These are phyloP conservation scores for Helminthosporium solani DNA, from an alignment of 2,329 filamentous ascomycete genomes.

Conservation along the genomic window DNA sequence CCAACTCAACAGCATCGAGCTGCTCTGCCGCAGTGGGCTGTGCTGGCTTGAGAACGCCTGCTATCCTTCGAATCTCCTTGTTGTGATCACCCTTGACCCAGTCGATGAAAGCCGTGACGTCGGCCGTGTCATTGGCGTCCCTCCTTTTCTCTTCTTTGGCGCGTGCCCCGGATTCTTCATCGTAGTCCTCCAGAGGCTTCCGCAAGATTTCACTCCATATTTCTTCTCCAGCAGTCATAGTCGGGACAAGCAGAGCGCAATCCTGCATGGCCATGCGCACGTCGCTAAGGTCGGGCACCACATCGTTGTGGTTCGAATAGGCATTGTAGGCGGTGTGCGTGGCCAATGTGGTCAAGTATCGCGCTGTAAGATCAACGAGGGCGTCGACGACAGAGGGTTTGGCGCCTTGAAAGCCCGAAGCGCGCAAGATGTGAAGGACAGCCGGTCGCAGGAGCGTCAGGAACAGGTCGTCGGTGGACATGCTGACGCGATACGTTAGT, in stretches of 20 bases:
- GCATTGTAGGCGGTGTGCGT: slow-evolving; percentile 71
- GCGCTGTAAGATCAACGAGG: slow-evolving; percentile 80
- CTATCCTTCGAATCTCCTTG: slow-evolving; percentile 78
- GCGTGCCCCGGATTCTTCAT: slow-evolving; percentile 42
- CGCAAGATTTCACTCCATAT: slow-evolving; percentile 57
- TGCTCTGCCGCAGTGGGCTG: slow-evolving; percentile 48
- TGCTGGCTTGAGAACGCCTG: slow-evolving; percentile 59
- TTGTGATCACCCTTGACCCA: slow-evolving; percentile 78
- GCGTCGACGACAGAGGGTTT: slow-evolving; percentile 81
- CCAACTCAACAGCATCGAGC: slow-evolving; percentile 45
- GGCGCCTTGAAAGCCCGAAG: slow-evolving; percentile 83
- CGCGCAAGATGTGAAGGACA: slow-evolving; percentile 87
- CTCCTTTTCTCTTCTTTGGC: slow-evolving; percentile 47
- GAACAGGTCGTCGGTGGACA: slow-evolving; percentile 54
- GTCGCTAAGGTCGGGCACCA: slow-evolving; percentile 68
- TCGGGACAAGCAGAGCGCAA: slow-evolving; percentile 70
- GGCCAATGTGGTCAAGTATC: slow-evolving; percentile 76
- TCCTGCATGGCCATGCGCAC: slow-evolving; percentile 84
- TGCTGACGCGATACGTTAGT: slow-evolving; percentile 20
- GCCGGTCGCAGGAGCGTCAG: slow-evolving; percentile 82
- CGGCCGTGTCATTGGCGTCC: slow-evolving; percentile 72
- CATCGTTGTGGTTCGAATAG: slow-evolving; percentile 65
- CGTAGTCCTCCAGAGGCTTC: slow-evolving; percentile 46
- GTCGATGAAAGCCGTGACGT: slow-evolving; percentile 72
- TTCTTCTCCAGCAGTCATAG: slow-evolving; percentile 67